Evolutionary conservation across 768 basidiomycete genomes (phyloP), one percentile per base, ranked within the genome.

Genomic region (Macrolepiota dolichaula): DNA sequence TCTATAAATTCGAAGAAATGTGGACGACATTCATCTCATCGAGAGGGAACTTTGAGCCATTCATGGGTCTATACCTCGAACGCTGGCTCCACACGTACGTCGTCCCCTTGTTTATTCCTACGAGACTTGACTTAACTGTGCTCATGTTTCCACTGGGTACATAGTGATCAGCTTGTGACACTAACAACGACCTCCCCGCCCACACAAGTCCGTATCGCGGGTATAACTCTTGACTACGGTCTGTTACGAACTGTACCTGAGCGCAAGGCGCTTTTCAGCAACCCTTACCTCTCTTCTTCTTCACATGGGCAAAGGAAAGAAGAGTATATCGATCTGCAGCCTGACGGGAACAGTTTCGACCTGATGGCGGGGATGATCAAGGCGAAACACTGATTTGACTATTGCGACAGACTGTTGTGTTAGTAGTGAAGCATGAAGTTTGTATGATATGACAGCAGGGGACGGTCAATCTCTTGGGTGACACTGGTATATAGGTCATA

Each of bases 311-410:
- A 44, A 27, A 65, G 69, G 42, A 67, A 75, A 58, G 59, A 72
- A 62, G 78, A 76, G 25, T 96, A 83, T 69, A 88, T 98, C 55
- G 95, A 99, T 73, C 74, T 99, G 19, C 97, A 97, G 71, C 97
- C 97, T 1, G 95, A 98, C 68, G 94, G 95, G 53, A 99, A 99
- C 71, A 93, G 93, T 68, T 98, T 98, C 66, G 96, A 98, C 73
- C 79, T 98, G 65, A 91, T 97, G 91, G 82, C 86, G 37, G 93
- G 94, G 35, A 71, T 96, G 72, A 59, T 59, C 17, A 59, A 42
- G 17, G 27, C 57, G 7, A 59, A 59, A 35, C 15, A 40, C 5
- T 59, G 11, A 59, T 17, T 27, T 2, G 17, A 15, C 9, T 24
- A 1, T 24, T 22, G 36, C 7, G 35, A 35, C 5, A 27, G n/a